phyloP scores from a whole-genome alignment of 164 flowering plant species.

The Magnolia kwangsiensis region DNA sequence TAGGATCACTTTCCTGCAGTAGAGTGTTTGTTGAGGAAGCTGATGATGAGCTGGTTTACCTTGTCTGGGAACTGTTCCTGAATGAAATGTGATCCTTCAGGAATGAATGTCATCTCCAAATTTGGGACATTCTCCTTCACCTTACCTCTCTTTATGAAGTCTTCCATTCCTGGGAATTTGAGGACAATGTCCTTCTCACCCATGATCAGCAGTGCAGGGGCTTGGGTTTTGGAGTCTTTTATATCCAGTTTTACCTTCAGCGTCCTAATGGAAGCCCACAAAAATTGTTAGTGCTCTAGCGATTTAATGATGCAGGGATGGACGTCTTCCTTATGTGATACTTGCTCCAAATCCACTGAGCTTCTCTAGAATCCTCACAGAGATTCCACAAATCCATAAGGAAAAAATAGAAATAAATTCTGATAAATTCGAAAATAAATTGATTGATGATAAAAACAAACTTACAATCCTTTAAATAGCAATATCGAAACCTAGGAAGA shows the following conservation, averaged over 20 bases:
- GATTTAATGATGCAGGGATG: too few species aligned
- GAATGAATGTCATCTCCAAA: constrained; percentile 32
- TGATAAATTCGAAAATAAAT: too few species aligned
- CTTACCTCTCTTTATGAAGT: constrained; percentile 30
- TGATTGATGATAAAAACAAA: too few species aligned
- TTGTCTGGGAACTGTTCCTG: constrained; percentile 50
- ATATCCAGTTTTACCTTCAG: constrained; percentile 6
- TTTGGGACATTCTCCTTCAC: constrained; percentile 38
- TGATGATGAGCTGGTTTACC: constrained; percentile 31
- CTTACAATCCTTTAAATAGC: too few species aligned
- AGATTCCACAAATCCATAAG: too few species aligned
- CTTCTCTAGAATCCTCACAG: too few species aligned
- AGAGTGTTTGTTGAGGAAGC: constrained; percentile 22
- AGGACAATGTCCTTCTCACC: constrained; percentile 42
- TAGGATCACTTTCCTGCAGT: not conserved
- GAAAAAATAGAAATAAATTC: too few species aligned
- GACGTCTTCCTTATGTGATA: too few species aligned
- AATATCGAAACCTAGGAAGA: too few species aligned
- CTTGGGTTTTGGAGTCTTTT: constrained; percentile 22
- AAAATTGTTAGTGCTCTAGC: not conserved
- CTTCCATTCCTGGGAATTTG: constrained; percentile 47
- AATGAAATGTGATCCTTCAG: constrained; percentile 48
- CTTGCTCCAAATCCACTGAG: too few species aligned
- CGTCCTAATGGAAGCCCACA: constrained; percentile 21
- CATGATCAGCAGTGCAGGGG: constrained; percentile 42